Evolutionary conservation across 192 early-diverging fungal species (phyloP), one percentile per base, ranked within the genome.

Genomic region (Coemansia aciculifera): DNA sequence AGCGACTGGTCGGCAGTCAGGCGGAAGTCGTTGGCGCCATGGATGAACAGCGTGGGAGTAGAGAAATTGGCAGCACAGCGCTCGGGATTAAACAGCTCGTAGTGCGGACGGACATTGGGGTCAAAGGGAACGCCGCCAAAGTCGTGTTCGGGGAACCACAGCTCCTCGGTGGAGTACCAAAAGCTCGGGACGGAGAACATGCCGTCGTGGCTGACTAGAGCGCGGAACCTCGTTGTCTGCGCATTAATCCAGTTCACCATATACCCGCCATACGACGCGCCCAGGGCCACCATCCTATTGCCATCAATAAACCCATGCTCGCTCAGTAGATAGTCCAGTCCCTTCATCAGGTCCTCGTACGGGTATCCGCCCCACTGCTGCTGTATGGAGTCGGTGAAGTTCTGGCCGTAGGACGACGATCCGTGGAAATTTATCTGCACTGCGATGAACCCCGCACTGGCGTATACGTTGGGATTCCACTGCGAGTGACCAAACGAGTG

Each of bases 211-310:
- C 85, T 89, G 29, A 92, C 90, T 49, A 91, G 69, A 23, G 77
- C 79, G 48, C 77, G 76, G 77, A 94, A 94, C 23, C 87, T 75
- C 13, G 82, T 56, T 7, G 87, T 90, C 68, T 93, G 88, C 8
- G 86, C 87, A 66, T 94, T 94, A 66, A 94, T 79, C 91, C 91
- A 94, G 80, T 94, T 94, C 59, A 90, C 83, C 92, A 91, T 91
- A 68, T 87, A 92, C 12, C 90, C 92, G 70, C 92, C 92, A 75
- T 93, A 94, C 7, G 85, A 87, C 1, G 89, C 91, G 46, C 92
- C 92, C 32, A 93, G 68, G 27, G 83, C 91, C 42, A 81, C 81
- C 29, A 93, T 68, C 13, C 88, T 78, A 0, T 61, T 61, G 2
- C 60, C 32, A 69, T 93, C 91, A 27, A 93, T 72, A 38, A 75